Percentiles rank a stretch among this genome's conserved stretches.
These are phyloP conservation scores for Hordeum marinum DNA, from an alignment of 176 grass and related monocot genomes.

Conservation along the genomic window DNA sequence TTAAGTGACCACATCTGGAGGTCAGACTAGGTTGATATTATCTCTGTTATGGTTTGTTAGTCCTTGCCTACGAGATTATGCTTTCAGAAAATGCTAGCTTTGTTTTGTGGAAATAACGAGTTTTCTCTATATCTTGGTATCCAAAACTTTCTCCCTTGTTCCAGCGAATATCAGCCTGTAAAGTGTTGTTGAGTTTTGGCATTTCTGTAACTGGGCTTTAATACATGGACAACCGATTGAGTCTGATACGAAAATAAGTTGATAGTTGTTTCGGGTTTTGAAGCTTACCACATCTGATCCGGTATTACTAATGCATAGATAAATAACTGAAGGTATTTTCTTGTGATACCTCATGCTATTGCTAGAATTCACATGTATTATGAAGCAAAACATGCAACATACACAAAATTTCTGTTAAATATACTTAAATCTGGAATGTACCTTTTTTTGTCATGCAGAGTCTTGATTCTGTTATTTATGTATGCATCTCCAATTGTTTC, in stretches of 20 bases:
- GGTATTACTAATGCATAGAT: too few species aligned
- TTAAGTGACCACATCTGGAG: neutral
- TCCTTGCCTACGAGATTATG: neutral
- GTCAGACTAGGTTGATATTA: neutral
- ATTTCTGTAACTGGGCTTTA: neutral
- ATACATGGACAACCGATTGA: neutral
- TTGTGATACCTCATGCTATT: neutral
- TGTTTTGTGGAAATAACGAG: neutral
- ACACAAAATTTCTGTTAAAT: neutral
- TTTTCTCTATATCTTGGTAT: neutral
- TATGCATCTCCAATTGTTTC: constrained; percentile 34
- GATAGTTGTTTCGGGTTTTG: neutral
- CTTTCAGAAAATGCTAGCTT: neutral
- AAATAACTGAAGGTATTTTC: too few species aligned
- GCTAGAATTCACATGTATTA: neutral
- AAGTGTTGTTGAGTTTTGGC: neutral
- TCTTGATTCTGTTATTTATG: constrained; percentile 12
- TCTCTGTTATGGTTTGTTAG: constrained; percentile 11
- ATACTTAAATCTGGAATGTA: neutral
- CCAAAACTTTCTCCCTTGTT: neutral
- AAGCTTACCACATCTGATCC: neutral
- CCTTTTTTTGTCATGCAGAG: neutral
- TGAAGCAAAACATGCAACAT: neutral
- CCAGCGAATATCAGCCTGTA: neutral
- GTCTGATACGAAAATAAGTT: constrained; percentile 1